These are phyloP conservation scores for Alternaria solani DNA, from an alignment of 2,329 filamentous ascomycete species.

Conservation along the genomic window DNA sequence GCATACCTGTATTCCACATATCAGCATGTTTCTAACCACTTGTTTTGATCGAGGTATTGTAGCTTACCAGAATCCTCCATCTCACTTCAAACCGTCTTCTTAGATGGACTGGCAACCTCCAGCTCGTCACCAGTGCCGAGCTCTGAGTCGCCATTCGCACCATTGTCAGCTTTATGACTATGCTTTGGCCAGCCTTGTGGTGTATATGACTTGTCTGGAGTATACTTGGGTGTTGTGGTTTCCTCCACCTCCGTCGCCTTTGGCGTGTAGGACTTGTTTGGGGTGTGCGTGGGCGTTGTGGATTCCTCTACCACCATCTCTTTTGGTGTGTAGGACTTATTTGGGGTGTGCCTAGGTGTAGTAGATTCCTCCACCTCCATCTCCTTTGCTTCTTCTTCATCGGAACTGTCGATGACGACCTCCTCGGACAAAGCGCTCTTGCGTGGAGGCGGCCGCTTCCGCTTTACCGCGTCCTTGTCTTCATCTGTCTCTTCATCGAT, in stretches of 20 bases:
- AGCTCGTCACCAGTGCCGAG: not conserved
- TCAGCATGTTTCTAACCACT: conserved; percentile 4
- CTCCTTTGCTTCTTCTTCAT: conserved; percentile 4
- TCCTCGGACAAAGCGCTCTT: conserved; percentile 32
- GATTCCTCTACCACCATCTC: not conserved
- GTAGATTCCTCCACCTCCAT: not conserved
- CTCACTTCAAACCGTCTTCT: not conserved
- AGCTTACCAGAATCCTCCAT: conserved; percentile 5
- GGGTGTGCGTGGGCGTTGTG: conserved; percentile 4
- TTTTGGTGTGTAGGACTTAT: conserved; percentile 7
- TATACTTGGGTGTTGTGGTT: conserved; percentile 1
- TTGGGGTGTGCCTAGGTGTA: conserved; percentile 6
- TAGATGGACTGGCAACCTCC: conserved; percentile 2
- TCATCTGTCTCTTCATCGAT: conserved; percentile 24
- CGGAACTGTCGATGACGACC: conserved; percentile 26
- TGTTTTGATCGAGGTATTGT: not conserved
- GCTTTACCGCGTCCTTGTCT: conserved; percentile 18
- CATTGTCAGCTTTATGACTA: not conserved
- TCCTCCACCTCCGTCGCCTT: not conserved
- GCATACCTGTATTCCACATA: not conserved
- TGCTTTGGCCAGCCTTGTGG: conserved; percentile 2
- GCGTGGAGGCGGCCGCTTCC: conserved; percentile 21
- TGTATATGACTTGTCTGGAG: conserved; percentile 10
- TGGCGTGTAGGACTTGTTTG: conserved; percentile 10
- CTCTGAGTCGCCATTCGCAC: not conserved